These are phyloP conservation scores for Beta corolliflora DNA, from an alignment of 179 eudicot genomes.

Conservation along the genomic window DNA sequence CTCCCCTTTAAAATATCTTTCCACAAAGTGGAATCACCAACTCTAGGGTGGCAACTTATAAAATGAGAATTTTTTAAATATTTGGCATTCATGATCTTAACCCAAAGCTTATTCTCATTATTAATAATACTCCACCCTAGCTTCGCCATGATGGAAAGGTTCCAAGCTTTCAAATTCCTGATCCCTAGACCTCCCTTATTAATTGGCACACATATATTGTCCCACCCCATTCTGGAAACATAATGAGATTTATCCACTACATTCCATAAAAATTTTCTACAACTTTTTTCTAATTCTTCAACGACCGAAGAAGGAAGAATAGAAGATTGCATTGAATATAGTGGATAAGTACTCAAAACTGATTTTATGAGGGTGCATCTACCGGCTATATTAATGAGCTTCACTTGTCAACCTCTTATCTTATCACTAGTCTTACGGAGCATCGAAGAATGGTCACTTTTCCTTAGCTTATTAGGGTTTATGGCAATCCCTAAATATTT, in stretches of 20 bases:
- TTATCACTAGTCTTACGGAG: no score
- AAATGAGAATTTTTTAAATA: background rate
- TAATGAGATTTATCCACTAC: background rate
- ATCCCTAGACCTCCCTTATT: background rate
- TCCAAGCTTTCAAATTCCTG: background rate
- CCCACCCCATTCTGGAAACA: background rate
- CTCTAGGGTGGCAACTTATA: background rate
- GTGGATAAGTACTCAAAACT: background rate
- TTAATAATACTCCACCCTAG: background rate
- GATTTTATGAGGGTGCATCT: background rate
- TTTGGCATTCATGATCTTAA: background rate
- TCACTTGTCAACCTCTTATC: background rate
- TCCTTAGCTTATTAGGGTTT: background rate
- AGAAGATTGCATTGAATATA: background rate
- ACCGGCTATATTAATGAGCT: background rate
- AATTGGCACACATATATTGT: background rate
- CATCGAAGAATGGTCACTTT: background rate
- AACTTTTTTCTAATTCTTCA: background rate
- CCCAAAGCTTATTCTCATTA: background rate
- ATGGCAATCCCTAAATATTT: background rate
- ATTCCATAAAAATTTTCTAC: background rate
- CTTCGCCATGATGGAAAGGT: background rate
- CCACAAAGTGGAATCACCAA: background rate
- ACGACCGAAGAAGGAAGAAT: background rate
- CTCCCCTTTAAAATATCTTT: background rate